Conservation (phyloP, 768 basidiomycete species). For the Roridomyces roridus region DNA sequence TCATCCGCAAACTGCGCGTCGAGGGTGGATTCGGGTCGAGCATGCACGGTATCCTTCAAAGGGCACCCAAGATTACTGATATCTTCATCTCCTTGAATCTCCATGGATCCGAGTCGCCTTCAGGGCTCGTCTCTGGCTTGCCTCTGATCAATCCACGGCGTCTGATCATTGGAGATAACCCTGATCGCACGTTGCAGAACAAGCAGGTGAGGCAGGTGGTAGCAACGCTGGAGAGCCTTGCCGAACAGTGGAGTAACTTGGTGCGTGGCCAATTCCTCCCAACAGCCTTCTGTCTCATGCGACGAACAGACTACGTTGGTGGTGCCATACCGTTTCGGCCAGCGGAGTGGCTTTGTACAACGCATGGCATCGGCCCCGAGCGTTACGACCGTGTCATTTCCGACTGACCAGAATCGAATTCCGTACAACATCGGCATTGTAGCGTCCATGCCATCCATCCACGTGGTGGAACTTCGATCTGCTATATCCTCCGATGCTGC, state of each 20-base stretch:
- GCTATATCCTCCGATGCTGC: too few species aligned
- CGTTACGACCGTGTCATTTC: not conserved
- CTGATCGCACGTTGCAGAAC: not conserved
- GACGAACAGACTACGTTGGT: not conserved
- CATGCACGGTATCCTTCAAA: slow-evolving; percentile 4
- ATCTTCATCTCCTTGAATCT: not conserved
- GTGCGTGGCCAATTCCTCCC: not conserved
- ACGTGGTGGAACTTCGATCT: too few species aligned
- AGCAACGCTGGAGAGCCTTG: too few species aligned
- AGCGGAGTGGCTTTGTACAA: not conserved
- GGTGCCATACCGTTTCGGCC: not conserved
- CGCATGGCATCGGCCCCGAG: too few species aligned
- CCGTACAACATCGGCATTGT: too few species aligned
- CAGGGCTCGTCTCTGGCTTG: not conserved
- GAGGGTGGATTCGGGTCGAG: slow-evolving; percentile 1
- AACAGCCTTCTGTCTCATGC: too few species aligned
- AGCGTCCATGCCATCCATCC: too few species aligned
- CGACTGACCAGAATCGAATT: too few species aligned
- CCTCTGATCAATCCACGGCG: not conserved
- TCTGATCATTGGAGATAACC: not conserved
- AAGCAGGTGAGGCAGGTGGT: not conserved
- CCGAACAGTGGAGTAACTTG: not conserved
- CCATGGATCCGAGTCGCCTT: not conserved
- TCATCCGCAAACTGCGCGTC: slow-evolving; percentile 3
- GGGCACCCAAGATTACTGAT: not conserved